Conservation (phyloP, 1,284 basidiomycete species). For the Stygiomarasmius scandens region DNA sequence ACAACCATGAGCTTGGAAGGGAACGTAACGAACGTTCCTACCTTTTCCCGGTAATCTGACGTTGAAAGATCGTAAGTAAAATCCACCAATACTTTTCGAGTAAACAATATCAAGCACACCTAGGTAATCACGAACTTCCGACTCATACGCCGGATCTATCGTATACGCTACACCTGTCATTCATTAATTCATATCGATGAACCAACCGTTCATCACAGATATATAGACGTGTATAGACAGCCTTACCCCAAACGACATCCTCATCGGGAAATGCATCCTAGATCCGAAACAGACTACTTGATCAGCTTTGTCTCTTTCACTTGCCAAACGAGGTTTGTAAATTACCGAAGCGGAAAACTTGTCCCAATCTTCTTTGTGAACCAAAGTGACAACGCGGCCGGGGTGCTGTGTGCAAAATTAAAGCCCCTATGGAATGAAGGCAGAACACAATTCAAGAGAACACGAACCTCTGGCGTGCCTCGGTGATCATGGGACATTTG, state of each 20-base stretch:
- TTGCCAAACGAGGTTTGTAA: neutral
- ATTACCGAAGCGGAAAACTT: constrained; percentile 64
- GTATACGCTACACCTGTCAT: constrained; percentile 80
- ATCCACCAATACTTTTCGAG: neutral
- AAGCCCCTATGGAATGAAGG: neutral
- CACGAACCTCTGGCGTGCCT: constrained; percentile 71
- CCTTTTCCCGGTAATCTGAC: constrained; percentile 82
- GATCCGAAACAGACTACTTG: neutral
- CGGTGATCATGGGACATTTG: constrained; percentile 88
- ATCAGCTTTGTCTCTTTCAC: neutral
- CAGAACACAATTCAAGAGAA: neutral
- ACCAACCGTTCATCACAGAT: neutral
- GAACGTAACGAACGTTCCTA: constrained; percentile 23
- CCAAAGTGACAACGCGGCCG: constrained; percentile 85
- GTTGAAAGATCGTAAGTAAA: neutral
- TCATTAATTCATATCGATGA: too few relatives aligned
- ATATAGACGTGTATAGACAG: neutral
- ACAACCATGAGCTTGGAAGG: neutral
- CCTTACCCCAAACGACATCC: constrained; percentile 81
- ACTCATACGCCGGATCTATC: constrained; percentile 74
- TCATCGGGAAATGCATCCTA: constrained; percentile 79
- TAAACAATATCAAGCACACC: constrained; percentile 46
- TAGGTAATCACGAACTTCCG: constrained; percentile 80
- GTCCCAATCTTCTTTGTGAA: constrained; percentile 86
- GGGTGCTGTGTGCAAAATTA: constrained; percentile 55